Conservation (phyloP, 495 filamentous ascomycete genomes). For the Penicillium angulare region DNA sequence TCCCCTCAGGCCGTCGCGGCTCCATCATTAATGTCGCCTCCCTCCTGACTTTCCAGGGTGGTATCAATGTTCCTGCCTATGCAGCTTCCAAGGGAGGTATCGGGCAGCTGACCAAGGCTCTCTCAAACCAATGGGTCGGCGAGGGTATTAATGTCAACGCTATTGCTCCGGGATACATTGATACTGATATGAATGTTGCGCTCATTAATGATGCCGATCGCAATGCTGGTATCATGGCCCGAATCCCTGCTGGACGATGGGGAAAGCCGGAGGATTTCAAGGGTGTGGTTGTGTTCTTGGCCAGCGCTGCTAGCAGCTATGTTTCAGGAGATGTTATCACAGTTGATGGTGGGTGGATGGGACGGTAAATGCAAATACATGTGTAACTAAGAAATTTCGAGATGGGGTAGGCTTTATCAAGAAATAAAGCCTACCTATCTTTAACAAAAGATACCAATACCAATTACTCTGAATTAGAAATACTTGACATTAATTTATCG, state of each 20-base stretch:
- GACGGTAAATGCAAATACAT: slow-evolving; percentile 62
- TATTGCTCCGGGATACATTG: slow-evolving; percentile 65
- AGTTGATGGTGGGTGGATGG: slow-evolving; percentile 92
- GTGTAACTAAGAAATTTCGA: too few relatives aligned
- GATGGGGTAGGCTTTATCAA: too few relatives aligned
- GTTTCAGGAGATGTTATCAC: slow-evolving; percentile 74
- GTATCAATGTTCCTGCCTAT: slow-evolving; percentile 80
- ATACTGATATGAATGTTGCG: slow-evolving; percentile 83
- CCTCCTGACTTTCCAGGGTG: slow-evolving; percentile 80
- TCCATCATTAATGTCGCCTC: slow-evolving; percentile 79
- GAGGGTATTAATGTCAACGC: neutral
- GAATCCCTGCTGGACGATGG: slow-evolving; percentile 80
- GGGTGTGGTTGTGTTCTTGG: slow-evolving; percentile 38
- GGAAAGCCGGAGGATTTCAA: slow-evolving; percentile 39
- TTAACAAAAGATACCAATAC: too few relatives aligned
- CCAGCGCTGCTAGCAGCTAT: slow-evolving; percentile 64
- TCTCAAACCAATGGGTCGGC: slow-evolving; percentile 72
- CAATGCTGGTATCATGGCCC: slow-evolving; percentile 62
- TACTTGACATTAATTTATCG: too few relatives aligned
- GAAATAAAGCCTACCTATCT: too few relatives aligned
- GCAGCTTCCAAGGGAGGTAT: slow-evolving; percentile 79
- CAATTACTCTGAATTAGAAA: too few relatives aligned
- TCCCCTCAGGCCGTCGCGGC: slow-evolving; percentile 50
- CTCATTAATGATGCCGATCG: slow-evolving; percentile 64
- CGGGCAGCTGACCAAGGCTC: slow-evolving; percentile 74